Evolutionary conservation across 306 rosid species (phyloP).

Genomic region (Crotalaria pallida): DNA sequence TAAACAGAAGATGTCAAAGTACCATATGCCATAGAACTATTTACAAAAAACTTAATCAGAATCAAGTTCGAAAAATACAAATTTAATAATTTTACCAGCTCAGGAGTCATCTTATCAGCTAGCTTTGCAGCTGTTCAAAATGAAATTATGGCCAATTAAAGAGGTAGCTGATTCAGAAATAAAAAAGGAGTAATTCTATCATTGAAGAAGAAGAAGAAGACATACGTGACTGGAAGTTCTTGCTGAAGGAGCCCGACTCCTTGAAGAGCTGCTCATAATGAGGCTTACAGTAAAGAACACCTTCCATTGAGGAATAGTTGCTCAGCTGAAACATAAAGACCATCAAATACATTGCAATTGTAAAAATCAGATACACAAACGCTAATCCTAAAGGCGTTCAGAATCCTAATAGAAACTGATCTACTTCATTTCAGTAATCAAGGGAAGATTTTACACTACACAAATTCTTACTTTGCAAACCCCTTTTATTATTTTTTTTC

Average conservation of each 20-base stretch:
- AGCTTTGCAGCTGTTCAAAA: conserved; percentile 78
- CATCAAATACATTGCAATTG: no score
- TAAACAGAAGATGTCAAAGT: conserved; percentile 21
- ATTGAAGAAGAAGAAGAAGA: conserved; percentile 11
- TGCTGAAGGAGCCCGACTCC: conserved; percentile 76
- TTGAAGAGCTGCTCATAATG: conserved; percentile 96
- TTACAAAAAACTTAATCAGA: neutral
- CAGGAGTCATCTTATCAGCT: conserved; percentile 73
- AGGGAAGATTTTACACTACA: neutral
- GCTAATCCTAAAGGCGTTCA: neutral
- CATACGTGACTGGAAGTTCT: conserved; percentile 86
- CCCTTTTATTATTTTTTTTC: neutral
- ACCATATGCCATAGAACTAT: neutral
- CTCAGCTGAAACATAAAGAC: conserved; percentile 61
- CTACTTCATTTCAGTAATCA: neutral
- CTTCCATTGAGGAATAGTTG: conserved; percentile 95
- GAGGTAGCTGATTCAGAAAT: conserved; percentile 11
- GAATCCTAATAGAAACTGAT: neutral
- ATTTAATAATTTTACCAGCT: conserved; percentile 52
- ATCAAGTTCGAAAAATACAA: conserved; percentile 12
- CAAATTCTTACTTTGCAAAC: neutral
- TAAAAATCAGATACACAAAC: conserved; percentile 20
- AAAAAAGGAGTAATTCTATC: conserved; percentile 3
- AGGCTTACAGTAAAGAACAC: conserved; percentile 87
- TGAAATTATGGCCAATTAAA: conserved; percentile 35